Evolutionary conservation across 106 monocot species (phyloP), one percentile per base, ranked within the genome.

Genomic region (Allium cepa): DNA sequence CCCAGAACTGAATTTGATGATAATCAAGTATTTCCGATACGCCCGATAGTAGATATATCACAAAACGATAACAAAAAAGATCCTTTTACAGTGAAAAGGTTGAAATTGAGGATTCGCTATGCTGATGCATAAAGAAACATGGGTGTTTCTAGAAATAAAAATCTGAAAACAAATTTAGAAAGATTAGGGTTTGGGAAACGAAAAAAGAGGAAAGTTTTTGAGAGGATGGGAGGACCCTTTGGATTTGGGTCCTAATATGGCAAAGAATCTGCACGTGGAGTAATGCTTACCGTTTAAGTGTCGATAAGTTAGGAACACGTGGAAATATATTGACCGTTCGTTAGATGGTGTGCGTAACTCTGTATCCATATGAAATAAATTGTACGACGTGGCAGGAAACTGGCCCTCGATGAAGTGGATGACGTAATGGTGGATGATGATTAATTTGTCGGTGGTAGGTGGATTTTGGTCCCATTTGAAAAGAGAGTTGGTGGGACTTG

Each of bases 251-350:
- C 14, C 64, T 64, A 63, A 46, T 8, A 11, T 64, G 27, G 64
- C 8, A 49, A 17, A 9, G 14, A 15, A 16, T 16, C 14, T 46
- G 46, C 47, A 16, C 64, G 64, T 64, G 64, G 64, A 49, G 8
- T 15, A 48, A 64, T 49, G 17, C 3, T 4, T 46, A 14, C 49
- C 64, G 47, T 64, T 64, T 48, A 10, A 48, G 47, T 48, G 0
- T 15, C 48, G 64, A 16, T 64, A 64, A 49, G 64, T 13, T 48
- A 45, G 64, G 14, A 49, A n/a, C 64, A 64, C 1, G 64, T 64
- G 64, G 64, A 8, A 9, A 10, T 4, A 8, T 49, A 3, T 9
- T 47, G 14, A 10, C 47, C 64, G 64, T 64, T 17, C 36, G 36
- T 36, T 36, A 36, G 36, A 36, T 36, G 36, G 36, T 5, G 36